Conservation (phyloP, 306 rosid species). For the Alnus rubra region DNA sequence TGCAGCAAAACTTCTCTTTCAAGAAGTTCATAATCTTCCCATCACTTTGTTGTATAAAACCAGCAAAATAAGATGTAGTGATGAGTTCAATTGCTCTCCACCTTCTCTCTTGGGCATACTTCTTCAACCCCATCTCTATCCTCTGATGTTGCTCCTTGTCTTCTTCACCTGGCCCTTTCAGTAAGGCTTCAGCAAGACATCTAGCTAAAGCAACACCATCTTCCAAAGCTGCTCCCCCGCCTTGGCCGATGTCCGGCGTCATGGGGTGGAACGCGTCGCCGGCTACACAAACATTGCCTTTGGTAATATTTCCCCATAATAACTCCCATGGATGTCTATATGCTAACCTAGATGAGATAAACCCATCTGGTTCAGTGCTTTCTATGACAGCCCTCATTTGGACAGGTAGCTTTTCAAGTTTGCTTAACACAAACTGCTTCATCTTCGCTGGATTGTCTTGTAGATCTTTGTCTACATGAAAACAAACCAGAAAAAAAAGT, state of each 20-base stretch:
- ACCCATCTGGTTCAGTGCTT: conserved; percentile 22
- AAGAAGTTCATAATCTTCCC: not conserved
- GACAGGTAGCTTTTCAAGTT: conserved; percentile 27
- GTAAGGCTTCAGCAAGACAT: conserved; percentile 28
- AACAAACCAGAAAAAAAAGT: not conserved
- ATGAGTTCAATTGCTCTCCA: not conserved
- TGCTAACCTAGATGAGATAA: conserved; percentile 42
- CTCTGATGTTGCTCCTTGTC: conserved; percentile 9
- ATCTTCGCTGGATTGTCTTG: conserved; percentile 17
- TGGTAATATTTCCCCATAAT: conserved; percentile 53
- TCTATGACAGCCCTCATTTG: conserved; percentile 25
- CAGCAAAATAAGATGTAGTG: not conserved
- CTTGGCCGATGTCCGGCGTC: conserved; percentile 73
- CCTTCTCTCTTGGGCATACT: conserved; percentile 33
- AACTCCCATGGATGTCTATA: conserved; percentile 68
- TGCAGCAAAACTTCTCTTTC: not conserved
- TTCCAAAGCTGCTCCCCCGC: conserved; percentile 63
- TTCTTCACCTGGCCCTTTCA: conserved; percentile 2
- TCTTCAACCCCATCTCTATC: conserved; percentile 35
- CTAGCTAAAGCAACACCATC: conserved; percentile 50
- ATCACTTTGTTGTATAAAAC: conserved; percentile 7
- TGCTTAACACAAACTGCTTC: conserved; percentile 31
- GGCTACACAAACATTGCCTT: conserved; percentile 68
- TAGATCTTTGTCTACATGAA: conserved; percentile 15
- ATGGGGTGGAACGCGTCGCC: conserved; percentile 76